Evolutionary conservation across 1,139 yeast species (phyloP).

Genomic region (Blastobotrys aristatus): DNA sequence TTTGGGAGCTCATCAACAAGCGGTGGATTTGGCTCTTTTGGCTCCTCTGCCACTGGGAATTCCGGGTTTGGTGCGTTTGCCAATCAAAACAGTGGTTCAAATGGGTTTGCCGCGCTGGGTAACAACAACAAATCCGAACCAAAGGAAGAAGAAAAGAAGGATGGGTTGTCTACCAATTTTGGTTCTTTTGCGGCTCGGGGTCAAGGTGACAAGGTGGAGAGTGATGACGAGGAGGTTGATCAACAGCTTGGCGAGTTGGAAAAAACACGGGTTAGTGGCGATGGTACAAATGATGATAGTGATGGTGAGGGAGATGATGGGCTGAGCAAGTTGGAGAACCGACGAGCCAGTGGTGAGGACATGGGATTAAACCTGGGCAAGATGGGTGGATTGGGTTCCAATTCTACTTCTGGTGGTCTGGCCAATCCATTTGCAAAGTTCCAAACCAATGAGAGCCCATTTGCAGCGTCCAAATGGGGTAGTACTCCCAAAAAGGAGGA

Average conservation of each 20-base stretch:
- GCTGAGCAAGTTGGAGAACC: neutral
- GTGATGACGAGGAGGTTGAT: neutral
- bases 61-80: neutral
- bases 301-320: neutral
- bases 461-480: neutral
- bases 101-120: neutral
- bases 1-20: neutral
- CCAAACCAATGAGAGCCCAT: conserved; percentile 2
- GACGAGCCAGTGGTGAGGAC: neutral
- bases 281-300: neutral
- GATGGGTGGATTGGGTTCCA: neutral
- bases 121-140: no score
- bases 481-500: neutral
- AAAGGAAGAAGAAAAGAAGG: neutral
- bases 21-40: neutral
- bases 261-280: neutral
- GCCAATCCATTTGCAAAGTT: neutral
- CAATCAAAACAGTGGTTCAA: neutral
- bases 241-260: neutral
- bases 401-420: neutral
- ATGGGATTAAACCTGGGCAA: neutral
- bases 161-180: neutral
- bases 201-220: neutral
- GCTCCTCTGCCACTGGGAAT: neutral
- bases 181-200: neutral